Evolutionary conservation across 495 filamentous ascomycete species (phyloP), one percentile per base, ranked within the genome.

Genomic region (Cercophora samala): DNA sequence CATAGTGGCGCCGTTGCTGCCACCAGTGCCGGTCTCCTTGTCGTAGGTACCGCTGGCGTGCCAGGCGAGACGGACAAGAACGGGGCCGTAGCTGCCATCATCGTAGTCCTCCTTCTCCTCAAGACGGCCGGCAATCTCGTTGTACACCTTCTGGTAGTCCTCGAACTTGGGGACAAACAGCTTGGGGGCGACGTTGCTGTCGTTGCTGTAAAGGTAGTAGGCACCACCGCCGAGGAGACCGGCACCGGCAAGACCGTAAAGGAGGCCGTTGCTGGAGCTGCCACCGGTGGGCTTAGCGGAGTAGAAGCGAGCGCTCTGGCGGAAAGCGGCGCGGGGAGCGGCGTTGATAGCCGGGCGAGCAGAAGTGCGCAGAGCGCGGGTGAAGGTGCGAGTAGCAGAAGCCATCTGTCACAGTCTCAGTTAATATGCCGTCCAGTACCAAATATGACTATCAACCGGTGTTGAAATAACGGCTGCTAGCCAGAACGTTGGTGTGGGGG

Each of bases 1-100:
- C 95, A 99, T 99, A 71, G 95, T 99, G 64, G 95, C 93, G 68
- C 95, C 95, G 78, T 99, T 96, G 81, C 90, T 93, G 67, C 95
- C 95, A 72, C 95, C 95, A 53, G 95, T 97, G 71, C 85, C 84
- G 59, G 95, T 97, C 75, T 88, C 87, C 80, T 88, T 89, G 75
- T 97, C 95, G 75, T 92, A 99, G 63, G 92, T 94, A 68, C 91
- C 91, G 66, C 88, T 91, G 74, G 88, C 88, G 81, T 96, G 92
- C 92, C 92, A 96, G 61, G 91, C 91, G 72, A 96, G 85, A 74
- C 92, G 87, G 52, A 96, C 80, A 59, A 96, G 81, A 63, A 96
- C 93, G 32, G 95, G 95, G 64, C 92, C 95, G 75, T 96, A 99
- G 81, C 89, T 93, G 70, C 95, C 95, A 79, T 99, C 94, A 76